Base-by-base conservation (phyloP, 139 green algal species). In the Pleodorina starrii region DNA sequence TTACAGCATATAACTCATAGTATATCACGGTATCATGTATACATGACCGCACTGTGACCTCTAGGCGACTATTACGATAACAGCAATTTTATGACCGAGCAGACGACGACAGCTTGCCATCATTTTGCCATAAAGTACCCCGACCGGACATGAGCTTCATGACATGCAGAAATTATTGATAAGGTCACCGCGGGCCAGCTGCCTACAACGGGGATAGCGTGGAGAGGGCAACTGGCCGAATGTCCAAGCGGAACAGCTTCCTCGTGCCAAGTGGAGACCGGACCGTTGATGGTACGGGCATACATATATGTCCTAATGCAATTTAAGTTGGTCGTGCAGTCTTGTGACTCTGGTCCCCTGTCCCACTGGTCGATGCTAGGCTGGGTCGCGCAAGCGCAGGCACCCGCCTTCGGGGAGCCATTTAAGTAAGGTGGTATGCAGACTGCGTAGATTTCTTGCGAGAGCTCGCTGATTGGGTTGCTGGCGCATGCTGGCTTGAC, bases 381-480 rank as follows among this genome's bases (percentile, higher is more conserved):
- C 16, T 87, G 81, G 81, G 81, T 87, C 0, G 11, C 60, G 27
- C 60, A 77, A 36, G 81, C 81, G 42, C 60, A 77, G n/a, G 81
- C 40, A 0, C 60, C 60, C 1, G 25, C 60, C 3, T 87, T 87
- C 25, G 81, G 81, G 5, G 43, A 77, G 43, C 81, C 81, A 4
- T 87, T 87, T 43, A 87, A 77, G 81, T 87, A 46, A 57, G 81
- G 59, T 23, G 21, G n/a, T n/a, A n/a, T n/a, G n/a, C n/a, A n/a
- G n/a, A n/a, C n/a, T 27, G 7, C 17, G 19, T 66, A 68, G 68
- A 25, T 14, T 63, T 6, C 54, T 25, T 66, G 54, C 25, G 9
- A 32, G 5, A 66, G 29, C 54, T 66, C 29, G 7, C 5, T 66
- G n/a, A n/a, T 66, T 12, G 7, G 29, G 7, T 25, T 4, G 29